phyloP scores from a whole-genome alignment of 2,329 filamentous ascomycete species.

The Ophiocordyceps camponoti-saundersi region DNA sequence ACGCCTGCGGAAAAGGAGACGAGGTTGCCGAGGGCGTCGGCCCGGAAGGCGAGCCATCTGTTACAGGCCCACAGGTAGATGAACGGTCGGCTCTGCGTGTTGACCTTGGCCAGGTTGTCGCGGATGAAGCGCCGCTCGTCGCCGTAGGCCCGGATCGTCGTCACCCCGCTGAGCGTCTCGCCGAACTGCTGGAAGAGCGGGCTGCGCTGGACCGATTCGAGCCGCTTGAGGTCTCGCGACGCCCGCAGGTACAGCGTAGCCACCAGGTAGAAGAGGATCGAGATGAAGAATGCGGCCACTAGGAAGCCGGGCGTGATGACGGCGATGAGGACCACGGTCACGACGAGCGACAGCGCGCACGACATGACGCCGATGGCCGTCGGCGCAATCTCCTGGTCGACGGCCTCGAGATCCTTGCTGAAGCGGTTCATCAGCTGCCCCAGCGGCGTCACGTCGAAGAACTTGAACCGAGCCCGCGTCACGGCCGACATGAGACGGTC shows the following conservation, averaged over 20 bases:
- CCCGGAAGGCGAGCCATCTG: slow-evolving; percentile 86
- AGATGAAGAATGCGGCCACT: slow-evolving; percentile 74
- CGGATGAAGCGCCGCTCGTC: slow-evolving; percentile 86
- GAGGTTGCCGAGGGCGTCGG: slow-evolving; percentile 76
- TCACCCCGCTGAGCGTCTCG: slow-evolving; percentile 86
- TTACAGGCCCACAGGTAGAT: slow-evolving; percentile 95
- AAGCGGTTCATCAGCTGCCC: slow-evolving; percentile 97
- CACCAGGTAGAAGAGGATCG: slow-evolving; percentile 62
- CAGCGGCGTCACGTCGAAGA: slow-evolving; percentile 91
- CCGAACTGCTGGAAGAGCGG: slow-evolving; percentile 96
- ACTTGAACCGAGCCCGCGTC: slow-evolving; percentile 83
- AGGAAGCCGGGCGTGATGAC: slow-evolving; percentile 82
- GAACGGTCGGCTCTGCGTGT: slow-evolving; percentile 81
- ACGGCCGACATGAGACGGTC: slow-evolving; percentile 60
- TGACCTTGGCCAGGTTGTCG: slow-evolving; percentile 77
- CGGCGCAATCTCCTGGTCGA: slow-evolving; percentile 91
- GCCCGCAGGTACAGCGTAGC: slow-evolving; percentile 79
- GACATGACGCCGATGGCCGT: slow-evolving; percentile 63
- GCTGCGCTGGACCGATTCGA: slow-evolving; percentile 88
- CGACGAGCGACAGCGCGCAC: slow-evolving; percentile 51
- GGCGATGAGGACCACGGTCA: slow-evolving; percentile 77
- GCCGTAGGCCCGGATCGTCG: slow-evolving; percentile 90
- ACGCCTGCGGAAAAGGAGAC: slow-evolving; percentile 88
- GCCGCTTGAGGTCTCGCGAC: slow-evolving; percentile 85
- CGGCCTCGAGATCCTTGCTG: slow-evolving; percentile 87